These are phyloP conservation scores for Rubus parviflorus DNA, from an alignment of 306 rosid genomes.

Conservation along the genomic window DNA sequence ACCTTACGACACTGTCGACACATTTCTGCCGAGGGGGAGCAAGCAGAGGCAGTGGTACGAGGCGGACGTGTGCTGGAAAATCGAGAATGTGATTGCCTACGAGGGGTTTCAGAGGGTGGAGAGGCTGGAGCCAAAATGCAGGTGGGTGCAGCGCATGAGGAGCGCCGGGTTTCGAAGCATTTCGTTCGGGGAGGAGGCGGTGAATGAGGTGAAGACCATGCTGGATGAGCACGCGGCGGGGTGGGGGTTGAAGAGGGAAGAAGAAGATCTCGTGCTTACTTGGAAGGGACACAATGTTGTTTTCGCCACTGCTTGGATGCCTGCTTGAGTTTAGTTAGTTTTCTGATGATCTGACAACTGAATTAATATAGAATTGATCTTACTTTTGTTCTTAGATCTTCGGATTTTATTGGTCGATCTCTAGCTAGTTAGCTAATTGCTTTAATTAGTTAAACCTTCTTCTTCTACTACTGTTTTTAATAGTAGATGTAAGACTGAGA, in stretches of 20 bases:
- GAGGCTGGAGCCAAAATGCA: slow-evolving; percentile 52
- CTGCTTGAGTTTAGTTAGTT: slow-evolving; percentile 38
- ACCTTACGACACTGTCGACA: slow-evolving; percentile 83
- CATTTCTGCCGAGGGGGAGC: slow-evolving; percentile 69
- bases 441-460: background rate
- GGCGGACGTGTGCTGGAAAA: slow-evolving; percentile 78
- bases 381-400: background rate
- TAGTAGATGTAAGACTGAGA: background rate
- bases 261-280: slow-evolving; percentile 70
- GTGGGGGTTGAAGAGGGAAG: slow-evolving; percentile 94
- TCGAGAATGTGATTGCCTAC: slow-evolving; percentile 78
- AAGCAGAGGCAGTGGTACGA: slow-evolving; percentile 91
- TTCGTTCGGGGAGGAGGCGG: slow-evolving; percentile 59
- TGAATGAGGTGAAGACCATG: slow-evolving; percentile 72
- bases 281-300: slow-evolving; percentile 98
- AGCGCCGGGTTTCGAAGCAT: slow-evolving; percentile 55
- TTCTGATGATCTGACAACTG: slow-evolving; percentile 6
- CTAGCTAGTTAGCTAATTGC: background rate
- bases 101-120: slow-evolving; percentile 85
- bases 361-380: slow-evolving; percentile 3
- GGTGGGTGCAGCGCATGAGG: slow-evolving; percentile 78
- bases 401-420: background rate
- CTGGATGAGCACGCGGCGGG: slow-evolving; percentile 96
- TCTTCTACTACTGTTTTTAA: background rate
- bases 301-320: slow-evolving; percentile 84